These are phyloP conservation scores for Salix caprea DNA, from an alignment of 345 rosid species.

Conservation along the genomic window DNA sequence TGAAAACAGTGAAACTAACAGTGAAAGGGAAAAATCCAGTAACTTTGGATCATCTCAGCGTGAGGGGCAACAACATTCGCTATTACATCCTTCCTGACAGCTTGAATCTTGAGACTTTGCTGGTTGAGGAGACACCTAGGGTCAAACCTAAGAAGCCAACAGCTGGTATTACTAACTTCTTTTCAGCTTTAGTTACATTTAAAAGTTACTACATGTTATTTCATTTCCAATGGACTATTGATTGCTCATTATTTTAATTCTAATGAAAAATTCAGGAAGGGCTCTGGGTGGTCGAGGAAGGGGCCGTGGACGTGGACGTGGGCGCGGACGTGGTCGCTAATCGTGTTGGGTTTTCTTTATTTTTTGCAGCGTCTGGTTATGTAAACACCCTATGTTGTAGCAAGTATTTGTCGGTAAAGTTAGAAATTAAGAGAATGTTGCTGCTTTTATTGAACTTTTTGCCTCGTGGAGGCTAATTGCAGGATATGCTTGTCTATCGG, in stretches of 20 bases:
- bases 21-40: conserved; percentile 92
- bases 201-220: background rate
- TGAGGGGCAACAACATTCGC: conserved; percentile 93
- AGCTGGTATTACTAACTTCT: conserved; percentile 49
- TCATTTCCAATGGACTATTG: background rate
- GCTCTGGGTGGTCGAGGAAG: conserved; percentile 75
- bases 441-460: background rate
- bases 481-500: background rate
- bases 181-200: background rate
- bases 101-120: conserved; percentile 93
- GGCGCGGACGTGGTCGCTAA: conserved; percentile 63
- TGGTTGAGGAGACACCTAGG: conserved; percentile 92
- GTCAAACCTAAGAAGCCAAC: conserved; percentile 94
- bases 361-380: conserved; percentile 24
- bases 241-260: conserved; percentile 3
- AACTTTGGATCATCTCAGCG: conserved; percentile 82
- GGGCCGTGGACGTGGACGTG: conserved; percentile 81
- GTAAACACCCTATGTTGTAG: conserved; percentile 35
- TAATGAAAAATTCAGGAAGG: conserved; percentile 48
- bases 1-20: conserved; percentile 87
- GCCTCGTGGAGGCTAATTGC: conserved; percentile 3
- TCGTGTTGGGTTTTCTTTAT: conserved; percentile 10
- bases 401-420: conserved; percentile 8
- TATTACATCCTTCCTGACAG: conserved; percentile 98
- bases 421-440: conserved; percentile 14